Evolutionary conservation across 805 yeast species (phyloP).

Genomic region (Yarrowia yakushimensis): DNA sequence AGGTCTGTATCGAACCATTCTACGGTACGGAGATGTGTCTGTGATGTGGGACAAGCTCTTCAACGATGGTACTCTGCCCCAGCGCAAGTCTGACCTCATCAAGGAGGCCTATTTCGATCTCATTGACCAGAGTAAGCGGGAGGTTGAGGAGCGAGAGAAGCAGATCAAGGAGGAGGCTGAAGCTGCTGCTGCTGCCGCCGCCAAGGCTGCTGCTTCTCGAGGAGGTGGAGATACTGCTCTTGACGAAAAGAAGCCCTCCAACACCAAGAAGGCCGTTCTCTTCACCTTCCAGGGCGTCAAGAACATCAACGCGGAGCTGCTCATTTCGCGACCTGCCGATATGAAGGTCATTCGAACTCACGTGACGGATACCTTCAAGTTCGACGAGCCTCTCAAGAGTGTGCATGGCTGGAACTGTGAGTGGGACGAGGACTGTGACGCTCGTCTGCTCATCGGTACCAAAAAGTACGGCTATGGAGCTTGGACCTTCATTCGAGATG

Average conservation of each 20-base stretch:
- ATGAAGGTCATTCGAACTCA: slow-evolving; percentile 58
- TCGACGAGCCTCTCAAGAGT: slow-evolving; percentile 64
- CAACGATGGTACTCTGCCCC: slow-evolving; percentile 84
- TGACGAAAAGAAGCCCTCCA: slow-evolving; percentile 49
- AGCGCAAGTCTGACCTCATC: slow-evolving; percentile 75
- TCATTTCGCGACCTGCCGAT: slow-evolving; percentile 80
- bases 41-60: slow-evolving; percentile 78
- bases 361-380: slow-evolving; percentile 53
- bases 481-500: slow-evolving; percentile 92
- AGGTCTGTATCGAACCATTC: slow-evolving; percentile 74
- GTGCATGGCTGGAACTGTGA: slow-evolving; percentile 89
- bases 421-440: slow-evolving; percentile 82
- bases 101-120: slow-evolving; percentile 75
- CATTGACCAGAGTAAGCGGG: slow-evolving; percentile 55
- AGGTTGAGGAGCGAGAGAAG: slow-evolving; percentile 52
- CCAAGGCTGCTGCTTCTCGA: slow-evolving; percentile 33
- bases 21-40: slow-evolving; percentile 74
- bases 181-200: slow-evolving; percentile 35
- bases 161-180: slow-evolving; percentile 34
- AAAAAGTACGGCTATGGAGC: slow-evolving; percentile 93
- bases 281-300: slow-evolving; percentile 87
- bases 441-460: slow-evolving; percentile 81
- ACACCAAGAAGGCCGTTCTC: slow-evolving; percentile 83
- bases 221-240: slow-evolving; percentile 47
- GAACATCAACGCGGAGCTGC: slow-evolving; percentile 84